Conservation (phyloP, 228 moss, liverwort and hornwort species). For the Sphagnum fallax region DNA sequence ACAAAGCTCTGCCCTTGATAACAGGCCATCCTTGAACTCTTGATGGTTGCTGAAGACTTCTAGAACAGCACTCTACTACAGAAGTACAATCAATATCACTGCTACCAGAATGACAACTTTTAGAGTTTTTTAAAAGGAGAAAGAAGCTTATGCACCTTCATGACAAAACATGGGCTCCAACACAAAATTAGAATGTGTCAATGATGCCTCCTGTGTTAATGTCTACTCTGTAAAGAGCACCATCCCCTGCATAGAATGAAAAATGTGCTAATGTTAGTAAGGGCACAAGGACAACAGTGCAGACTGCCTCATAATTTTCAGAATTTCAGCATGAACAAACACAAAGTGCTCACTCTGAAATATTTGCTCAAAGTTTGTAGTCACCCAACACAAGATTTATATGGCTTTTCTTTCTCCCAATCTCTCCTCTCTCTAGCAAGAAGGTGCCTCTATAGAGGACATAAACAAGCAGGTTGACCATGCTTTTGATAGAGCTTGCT, state of each 20-base stretch:
- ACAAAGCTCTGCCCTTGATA: neutral
- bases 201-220: conserved; percentile 85
- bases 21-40: neutral
- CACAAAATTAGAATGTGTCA: conserved; percentile 72
- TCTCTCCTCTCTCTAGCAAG: neutral
- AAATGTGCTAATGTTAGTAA: no score
- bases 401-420: neutral
- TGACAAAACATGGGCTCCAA: conserved; percentile 84
- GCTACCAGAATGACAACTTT: no score
- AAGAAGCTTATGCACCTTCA: conserved; percentile 41
- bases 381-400: neutral
- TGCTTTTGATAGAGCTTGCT: conserved; percentile 98
- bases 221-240: conserved; percentile 81
- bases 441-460: neutral
- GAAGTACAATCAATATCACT: no score
- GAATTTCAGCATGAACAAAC: no score
- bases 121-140: no score
- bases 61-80: no score
- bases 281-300: no score
- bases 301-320: no score
- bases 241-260: conserved; percentile 53
- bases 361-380: neutral
- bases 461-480: conserved; percentile 19
- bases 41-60: no score
- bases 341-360: no score